Evolutionary conservation across 1,284 basidiomycete genomes (phyloP).

Genomic region (Lignosus rhinocerotis): DNA sequence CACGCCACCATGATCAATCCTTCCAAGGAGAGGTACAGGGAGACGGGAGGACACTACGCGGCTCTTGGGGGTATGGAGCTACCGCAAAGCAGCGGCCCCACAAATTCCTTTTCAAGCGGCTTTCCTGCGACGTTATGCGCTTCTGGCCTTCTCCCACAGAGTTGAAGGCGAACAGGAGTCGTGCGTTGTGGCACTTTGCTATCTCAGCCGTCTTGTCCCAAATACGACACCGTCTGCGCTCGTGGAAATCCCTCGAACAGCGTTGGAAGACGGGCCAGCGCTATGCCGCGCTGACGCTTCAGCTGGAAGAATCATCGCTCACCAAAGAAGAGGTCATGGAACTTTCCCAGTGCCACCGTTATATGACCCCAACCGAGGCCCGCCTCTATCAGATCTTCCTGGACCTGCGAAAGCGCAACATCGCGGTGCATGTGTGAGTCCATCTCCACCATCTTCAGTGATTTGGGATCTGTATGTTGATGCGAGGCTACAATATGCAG

Average conservation of each 20-base stretch:
- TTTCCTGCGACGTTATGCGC: slow-evolving; percentile 8
- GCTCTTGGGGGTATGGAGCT: slow-evolving; percentile 7
- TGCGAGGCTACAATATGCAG: background rate
- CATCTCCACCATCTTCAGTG: too few relatives aligned
- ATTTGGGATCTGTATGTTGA: background rate
- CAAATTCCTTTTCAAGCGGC: slow-evolving; percentile 7
- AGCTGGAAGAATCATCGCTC: background rate
- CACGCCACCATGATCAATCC: background rate
- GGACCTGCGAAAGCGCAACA: background rate
- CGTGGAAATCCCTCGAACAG: background rate
- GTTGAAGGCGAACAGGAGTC: slow-evolving; percentile 16
- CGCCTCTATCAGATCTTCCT: background rate
- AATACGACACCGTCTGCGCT: slow-evolving; percentile 1
- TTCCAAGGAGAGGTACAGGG: slow-evolving; percentile 8
- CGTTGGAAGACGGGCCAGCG: background rate
- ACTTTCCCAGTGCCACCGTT: background rate
- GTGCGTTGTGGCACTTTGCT: slow-evolving; percentile 28
- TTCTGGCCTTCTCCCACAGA: slow-evolving; percentile 22
- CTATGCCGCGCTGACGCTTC: background rate
- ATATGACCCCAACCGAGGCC: background rate
- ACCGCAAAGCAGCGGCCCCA: slow-evolving; percentile 4
- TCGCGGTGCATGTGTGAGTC: background rate
- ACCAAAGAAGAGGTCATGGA: background rate
- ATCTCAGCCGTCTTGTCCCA: slow-evolving; percentile 11
- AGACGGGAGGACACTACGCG: slow-evolving; percentile 9